Percentiles rank a stretch among this genome's conserved stretches.
These are phyloP conservation scores for Russula ochroleuca DNA, from an alignment of 768 basidiomycete genomes.

Conservation along the genomic window DNA sequence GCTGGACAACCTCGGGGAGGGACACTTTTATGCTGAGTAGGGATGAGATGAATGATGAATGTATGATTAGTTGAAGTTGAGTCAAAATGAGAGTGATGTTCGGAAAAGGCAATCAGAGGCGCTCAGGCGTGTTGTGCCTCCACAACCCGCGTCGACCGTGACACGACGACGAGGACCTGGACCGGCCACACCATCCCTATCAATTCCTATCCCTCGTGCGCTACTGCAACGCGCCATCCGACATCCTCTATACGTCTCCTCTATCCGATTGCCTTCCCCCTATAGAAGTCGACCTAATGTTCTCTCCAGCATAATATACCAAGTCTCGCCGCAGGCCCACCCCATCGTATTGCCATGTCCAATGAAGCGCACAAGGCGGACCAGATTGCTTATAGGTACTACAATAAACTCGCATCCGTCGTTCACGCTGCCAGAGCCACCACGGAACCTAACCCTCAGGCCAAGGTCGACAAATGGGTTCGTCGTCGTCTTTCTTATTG, in stretches of 20 bases:
- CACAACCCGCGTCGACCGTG: slow-evolving; percentile 7
- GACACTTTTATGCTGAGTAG: slow-evolving; percentile 34
- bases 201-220: neutral
- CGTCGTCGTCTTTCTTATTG: slow-evolving; percentile 31
- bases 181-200: neutral
- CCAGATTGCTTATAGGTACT: slow-evolving; percentile 81
- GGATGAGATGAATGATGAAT: neutral
- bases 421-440: slow-evolving; percentile 72
- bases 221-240: neutral
- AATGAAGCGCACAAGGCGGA: slow-evolving; percentile 65
- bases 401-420: slow-evolving; percentile 75
- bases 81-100: neutral
- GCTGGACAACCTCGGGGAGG: slow-evolving; percentile 49
- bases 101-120: slow-evolving; percentile 20
- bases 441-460: slow-evolving; percentile 39
- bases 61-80: neutral
- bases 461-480: slow-evolving; percentile 80
- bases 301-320: slow-evolving; percentile 25
- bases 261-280: neutral
- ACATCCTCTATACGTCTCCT: neutral
- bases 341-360: slow-evolving; percentile 41
- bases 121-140: neutral
- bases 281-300: slow-evolving; percentile 23
- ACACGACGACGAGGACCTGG: slow-evolving; percentile 8
- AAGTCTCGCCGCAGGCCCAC: slow-evolving; percentile 18